A percentile compares a stretch with the other conserved stretches of the same genome.
Conservation (phyloP, 2,329 filamentous ascomycete genomes). For the Pestalotiopsis sp. region DNA sequence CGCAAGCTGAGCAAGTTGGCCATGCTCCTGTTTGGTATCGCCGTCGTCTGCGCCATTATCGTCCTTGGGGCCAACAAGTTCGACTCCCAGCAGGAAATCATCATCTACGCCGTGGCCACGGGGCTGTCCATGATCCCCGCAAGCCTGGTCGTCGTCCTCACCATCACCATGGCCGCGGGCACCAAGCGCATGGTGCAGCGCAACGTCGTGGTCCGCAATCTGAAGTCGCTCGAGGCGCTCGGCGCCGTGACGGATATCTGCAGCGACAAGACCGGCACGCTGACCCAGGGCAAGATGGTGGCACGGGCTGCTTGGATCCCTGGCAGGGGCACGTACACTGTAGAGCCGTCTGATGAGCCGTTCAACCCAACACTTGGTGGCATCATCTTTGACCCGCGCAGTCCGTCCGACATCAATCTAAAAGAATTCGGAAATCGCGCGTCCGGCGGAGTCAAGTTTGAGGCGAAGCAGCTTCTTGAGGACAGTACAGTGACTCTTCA, state of each 20-base stretch:
- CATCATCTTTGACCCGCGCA: constrained; percentile 40
- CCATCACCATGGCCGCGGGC: constrained; percentile 65
- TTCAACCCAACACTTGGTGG: constrained; percentile 59
- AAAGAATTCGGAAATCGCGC: constrained; percentile 22
- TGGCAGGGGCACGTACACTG: constrained; percentile 56
- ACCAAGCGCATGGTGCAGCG: constrained; percentile 60
- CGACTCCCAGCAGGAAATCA: constrained; percentile 55
- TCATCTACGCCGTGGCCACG: constrained; percentile 64
- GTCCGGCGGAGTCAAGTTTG: constrained; percentile 15
- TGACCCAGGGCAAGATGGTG: constrained; percentile 68
- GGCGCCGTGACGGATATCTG: constrained; percentile 63
- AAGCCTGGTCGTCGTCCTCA: constrained; percentile 65
- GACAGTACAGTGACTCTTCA: constrained; percentile 47
- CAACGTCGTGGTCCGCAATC: constrained; percentile 60
- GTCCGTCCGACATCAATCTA: constrained; percentile 28
- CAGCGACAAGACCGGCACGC: constrained; percentile 61
- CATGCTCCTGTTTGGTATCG: constrained; percentile 66
- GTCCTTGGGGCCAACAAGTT: constrained; percentile 68
- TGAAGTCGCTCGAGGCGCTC: constrained; percentile 61
- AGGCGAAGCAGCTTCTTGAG: constrained; percentile 23
- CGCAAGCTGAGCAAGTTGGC: constrained; percentile 70
- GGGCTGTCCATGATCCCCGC: constrained; percentile 64
- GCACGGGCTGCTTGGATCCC: constrained; percentile 63
- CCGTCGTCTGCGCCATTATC: constrained; percentile 69
- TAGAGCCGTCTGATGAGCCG: constrained; percentile 57